Percentiles rank a stretch among this genome's conserved stretches.
Evolutionary conservation across 345 rosid species (phyloP).

Genomic region (Hibiscus tridactylites): DNA sequence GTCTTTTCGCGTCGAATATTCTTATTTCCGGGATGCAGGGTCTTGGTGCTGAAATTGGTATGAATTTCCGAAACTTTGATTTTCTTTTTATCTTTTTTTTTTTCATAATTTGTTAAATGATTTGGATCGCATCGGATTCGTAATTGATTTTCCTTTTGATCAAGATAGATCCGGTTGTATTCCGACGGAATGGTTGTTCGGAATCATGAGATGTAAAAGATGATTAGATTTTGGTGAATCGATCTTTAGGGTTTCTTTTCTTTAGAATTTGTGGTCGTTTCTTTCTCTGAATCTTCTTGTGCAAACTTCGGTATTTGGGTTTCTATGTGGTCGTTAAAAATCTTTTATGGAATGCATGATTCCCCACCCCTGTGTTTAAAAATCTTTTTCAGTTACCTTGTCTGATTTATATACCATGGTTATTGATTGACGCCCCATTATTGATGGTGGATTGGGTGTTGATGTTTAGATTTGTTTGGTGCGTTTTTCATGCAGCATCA

Average conservation of each 20-base stretch:
- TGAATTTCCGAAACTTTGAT: not conserved
- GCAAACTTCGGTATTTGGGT: not conserved
- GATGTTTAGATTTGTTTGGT: not conserved
- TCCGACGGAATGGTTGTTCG: not conserved
- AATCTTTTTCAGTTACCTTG: not conserved
- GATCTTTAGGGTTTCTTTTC: not conserved
- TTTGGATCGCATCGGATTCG: not conserved
- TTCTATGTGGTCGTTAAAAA: not conserved
- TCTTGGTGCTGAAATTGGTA: constrained; percentile 96
- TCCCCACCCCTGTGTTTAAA: not conserved
- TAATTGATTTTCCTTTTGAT: not conserved
- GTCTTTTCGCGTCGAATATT: constrained; percentile 83
- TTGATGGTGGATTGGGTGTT: not conserved
- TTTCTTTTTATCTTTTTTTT: not conserved
- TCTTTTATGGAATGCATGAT: not conserved
- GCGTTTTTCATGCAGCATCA: not conserved
- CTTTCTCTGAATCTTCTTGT: not conserved
- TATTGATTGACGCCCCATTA: too few relatives aligned
- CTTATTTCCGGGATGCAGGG: constrained; percentile 93
- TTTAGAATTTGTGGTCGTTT: not conserved
- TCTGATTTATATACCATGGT: not conserved
- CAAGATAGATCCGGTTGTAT: not conserved
- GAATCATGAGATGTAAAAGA: not conserved
- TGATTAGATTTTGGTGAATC: not conserved
- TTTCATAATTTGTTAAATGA: not conserved